Conservation (phyloP, 768 basidiomycete species). For the Tulasnella sp. region DNA sequence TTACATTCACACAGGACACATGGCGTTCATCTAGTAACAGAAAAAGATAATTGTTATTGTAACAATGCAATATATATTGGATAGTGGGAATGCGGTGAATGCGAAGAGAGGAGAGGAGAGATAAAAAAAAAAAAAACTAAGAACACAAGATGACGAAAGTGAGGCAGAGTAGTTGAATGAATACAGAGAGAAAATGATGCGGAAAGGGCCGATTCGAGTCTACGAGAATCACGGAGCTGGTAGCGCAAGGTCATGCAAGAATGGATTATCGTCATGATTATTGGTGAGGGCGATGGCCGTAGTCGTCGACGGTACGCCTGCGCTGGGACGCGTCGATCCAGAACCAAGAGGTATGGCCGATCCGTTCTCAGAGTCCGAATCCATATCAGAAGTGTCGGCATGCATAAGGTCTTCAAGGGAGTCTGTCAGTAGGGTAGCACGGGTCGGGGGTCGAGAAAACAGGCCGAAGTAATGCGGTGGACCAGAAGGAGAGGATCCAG, state of each 20-base stretch:
- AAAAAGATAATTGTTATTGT: slow-evolving; percentile 13
- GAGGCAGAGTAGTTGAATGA: neutral
- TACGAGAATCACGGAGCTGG: neutral
- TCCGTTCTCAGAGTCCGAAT: neutral
- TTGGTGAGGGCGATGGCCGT: neutral
- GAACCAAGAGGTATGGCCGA: neutral
- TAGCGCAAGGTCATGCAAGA: neutral
- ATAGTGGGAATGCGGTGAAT: slow-evolving; percentile 3
- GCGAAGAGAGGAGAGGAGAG: neutral
- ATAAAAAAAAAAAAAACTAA: neutral
- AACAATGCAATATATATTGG: slow-evolving; percentile 11
- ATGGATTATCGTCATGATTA: neutral
- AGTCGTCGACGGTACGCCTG: neutral
- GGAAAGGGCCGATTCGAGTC: neutral
- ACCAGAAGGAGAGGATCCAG: neutral
- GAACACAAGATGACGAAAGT: slow-evolving; percentile 3
- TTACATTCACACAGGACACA: too few species aligned
- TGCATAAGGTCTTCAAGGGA: slow-evolving; percentile 4
- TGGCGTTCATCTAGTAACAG: too few species aligned
- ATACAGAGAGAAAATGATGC: neutral
- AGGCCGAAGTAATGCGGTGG: slow-evolving; percentile 4
- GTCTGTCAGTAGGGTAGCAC: slow-evolving; percentile 3
- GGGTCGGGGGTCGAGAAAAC: slow-evolving; percentile 16
- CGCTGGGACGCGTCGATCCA: neutral
- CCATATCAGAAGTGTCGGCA: slow-evolving; percentile 7